These are phyloP conservation scores for Hysterangium stoloniferum DNA, from an alignment of 768 basidiomycete species.

Conservation along the genomic window DNA sequence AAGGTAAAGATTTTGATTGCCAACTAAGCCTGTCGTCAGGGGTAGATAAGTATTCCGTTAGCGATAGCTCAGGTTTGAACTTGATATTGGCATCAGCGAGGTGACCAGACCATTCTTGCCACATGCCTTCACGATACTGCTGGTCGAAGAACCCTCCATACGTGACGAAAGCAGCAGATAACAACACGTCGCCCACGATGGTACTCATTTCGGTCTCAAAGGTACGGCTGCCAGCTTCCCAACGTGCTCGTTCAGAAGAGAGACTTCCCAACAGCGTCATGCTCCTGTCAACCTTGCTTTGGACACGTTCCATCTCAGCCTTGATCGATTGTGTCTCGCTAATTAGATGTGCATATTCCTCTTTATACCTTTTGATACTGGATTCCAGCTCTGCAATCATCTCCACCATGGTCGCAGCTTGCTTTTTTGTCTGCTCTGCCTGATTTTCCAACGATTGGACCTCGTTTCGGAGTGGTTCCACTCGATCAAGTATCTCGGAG, in stretches of 20 bases:
- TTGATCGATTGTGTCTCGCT: slow-evolving; percentile 97
- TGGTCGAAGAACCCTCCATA: slow-evolving; percentile 99
- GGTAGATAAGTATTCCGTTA: slow-evolving; percentile 93
- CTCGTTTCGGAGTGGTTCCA: slow-evolving; percentile 93
- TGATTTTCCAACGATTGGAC: slow-evolving; percentile 89
- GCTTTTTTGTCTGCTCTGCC: slow-evolving; percentile 91
- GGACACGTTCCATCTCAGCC: slow-evolving; percentile 94
- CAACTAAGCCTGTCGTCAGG: slow-evolving; percentile 93
- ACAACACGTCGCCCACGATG: slow-evolving; percentile 91
- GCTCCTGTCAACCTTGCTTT: slow-evolving; percentile 93
- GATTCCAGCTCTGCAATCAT: slow-evolving; percentile 91
- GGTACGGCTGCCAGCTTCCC: slow-evolving; percentile 91
- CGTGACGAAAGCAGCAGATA: slow-evolving; percentile 93
- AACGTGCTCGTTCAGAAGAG: slow-evolving; percentile 88
- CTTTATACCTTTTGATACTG: slow-evolving; percentile 91
- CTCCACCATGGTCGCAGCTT: slow-evolving; percentile 80
- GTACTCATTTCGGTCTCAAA: slow-evolving; percentile 99
- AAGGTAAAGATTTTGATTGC: slow-evolving; percentile 94
- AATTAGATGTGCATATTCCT: slow-evolving; percentile 94
- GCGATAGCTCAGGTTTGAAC: slow-evolving; percentile 86
- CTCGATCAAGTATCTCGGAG: slow-evolving; percentile 95
- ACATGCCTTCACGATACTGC: slow-evolving; percentile 94
- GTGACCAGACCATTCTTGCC: slow-evolving; percentile 91
- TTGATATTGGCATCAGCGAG: slow-evolving; percentile 83
- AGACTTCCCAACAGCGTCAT: slow-evolving; percentile 92